Percentiles rank a stretch among this genome's conserved stretches.
These are phyloP conservation scores for Dacryopinax primogenitus DNA, from an alignment of 768 basidiomycete genomes.

Conservation along the genomic window DNA sequence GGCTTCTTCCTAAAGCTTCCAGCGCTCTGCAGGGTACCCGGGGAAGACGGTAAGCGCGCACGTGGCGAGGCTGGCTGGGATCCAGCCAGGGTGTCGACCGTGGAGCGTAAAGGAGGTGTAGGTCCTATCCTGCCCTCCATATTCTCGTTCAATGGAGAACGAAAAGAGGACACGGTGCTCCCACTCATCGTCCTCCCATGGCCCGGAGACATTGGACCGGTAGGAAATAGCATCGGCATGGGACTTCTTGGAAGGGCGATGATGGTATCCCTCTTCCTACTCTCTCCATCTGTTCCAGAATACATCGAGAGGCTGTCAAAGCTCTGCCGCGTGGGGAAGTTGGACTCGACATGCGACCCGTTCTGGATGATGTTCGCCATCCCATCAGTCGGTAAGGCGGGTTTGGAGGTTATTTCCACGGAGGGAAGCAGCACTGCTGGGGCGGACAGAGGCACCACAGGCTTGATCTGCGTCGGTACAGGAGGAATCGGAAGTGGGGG, in stretches of 20 bases:
- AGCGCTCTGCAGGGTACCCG: neutral
- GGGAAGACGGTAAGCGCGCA: neutral
- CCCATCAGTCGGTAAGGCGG: neutral
- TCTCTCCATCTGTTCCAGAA: neutral
- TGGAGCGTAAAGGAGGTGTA: neutral
- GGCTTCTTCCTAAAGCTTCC: neutral
- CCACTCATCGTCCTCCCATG: neutral
- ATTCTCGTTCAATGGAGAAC: neutral
- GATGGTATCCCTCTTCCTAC: neutral
- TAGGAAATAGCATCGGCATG: neutral
- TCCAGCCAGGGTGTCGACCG: neutral
- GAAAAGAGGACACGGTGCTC: neutral
- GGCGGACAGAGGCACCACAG: neutral
- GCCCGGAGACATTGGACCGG: neutral
- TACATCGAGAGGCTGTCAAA: neutral
- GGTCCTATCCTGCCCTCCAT: neutral
- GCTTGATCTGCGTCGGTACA: neutral
- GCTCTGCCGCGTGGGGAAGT: neutral
- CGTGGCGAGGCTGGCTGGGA: neutral
- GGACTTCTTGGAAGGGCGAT: neutral
- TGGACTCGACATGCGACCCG: neutral
- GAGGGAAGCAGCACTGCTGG: neutral
- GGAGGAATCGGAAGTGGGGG: constrained; percentile 3
- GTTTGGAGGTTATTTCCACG: neutral
- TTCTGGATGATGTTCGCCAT: neutral